phyloP scores from a whole-genome alignment of 75 land plant genomes.

The Picea sitchensis region DNA sequence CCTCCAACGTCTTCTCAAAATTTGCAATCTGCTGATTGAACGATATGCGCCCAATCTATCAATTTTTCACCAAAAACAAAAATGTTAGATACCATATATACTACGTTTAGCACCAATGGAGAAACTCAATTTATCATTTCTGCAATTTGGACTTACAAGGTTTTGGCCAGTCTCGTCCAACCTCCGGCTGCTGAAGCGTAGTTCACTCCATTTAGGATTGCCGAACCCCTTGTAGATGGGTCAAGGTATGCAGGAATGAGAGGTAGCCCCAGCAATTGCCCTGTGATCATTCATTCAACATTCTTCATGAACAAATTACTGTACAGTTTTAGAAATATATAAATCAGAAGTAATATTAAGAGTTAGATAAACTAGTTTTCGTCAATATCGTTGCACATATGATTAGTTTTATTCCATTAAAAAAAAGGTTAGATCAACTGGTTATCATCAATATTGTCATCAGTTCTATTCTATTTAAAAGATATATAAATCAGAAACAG shows the following conservation, averaged over 20 bases:
- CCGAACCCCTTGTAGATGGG: constrained; percentile 33
- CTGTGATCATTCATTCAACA: constrained; percentile 19
- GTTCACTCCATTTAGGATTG: constrained; percentile 60
- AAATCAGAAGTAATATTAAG: neutral
- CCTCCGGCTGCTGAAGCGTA: constrained; percentile 93
- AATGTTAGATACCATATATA: neutral
- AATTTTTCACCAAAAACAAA: neutral
- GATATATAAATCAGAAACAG: neutral
- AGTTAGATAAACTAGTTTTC: neutral
- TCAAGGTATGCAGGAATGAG: constrained; percentile 49
- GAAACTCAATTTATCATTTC: neutral
- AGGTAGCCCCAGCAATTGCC: constrained; percentile 49
- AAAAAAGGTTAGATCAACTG: too few relatives aligned
- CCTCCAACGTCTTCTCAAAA: constrained; percentile 36
- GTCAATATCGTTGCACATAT: too few relatives aligned
- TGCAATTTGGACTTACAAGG: constrained; percentile 18
- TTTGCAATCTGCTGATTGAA: constrained; percentile 57
- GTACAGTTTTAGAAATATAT: neutral
- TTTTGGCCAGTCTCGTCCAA: constrained; percentile 60
- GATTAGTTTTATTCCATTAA: too few relatives aligned
- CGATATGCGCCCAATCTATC: constrained; percentile 54
- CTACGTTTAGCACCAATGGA: neutral
- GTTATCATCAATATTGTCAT: too few relatives aligned
- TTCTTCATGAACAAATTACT: neutral
- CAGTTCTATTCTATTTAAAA: neutral